A percentile compares a stretch with the other conserved stretches of the same genome.
Evolutionary conservation across 2,329 filamentous ascomycete species (phyloP).

Genomic region (Chaetomium olivaceum): DNA sequence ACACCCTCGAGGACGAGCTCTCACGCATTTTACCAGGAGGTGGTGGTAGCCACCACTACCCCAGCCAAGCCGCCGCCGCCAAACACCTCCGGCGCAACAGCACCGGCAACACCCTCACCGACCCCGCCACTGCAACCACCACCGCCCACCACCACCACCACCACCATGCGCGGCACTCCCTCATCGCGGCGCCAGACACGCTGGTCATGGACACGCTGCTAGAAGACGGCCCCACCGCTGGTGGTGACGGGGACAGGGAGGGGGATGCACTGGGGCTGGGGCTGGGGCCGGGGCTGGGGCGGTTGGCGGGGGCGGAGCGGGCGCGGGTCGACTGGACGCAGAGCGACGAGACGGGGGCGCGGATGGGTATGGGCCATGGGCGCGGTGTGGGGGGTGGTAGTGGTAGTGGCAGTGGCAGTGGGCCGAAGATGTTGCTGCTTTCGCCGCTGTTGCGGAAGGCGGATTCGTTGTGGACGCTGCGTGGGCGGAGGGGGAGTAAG

Average conservation of each 20-base stretch:
- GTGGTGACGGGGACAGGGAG: neutral
- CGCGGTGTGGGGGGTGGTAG: neutral
- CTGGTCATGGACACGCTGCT: constrained; percentile 8
- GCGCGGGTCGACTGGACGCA: constrained; percentile 59
- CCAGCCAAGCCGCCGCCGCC: constrained; percentile 5
- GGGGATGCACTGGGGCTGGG: too few species aligned
- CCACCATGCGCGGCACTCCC: constrained; percentile 24
- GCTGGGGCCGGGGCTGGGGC: neutral
- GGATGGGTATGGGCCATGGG: neutral
- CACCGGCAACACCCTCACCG: constrained; percentile 37
- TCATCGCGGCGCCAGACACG: constrained; percentile 22
- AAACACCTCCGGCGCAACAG: constrained; percentile 40
- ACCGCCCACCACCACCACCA: constrained; percentile 15
- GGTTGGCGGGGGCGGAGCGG: constrained; percentile 14
- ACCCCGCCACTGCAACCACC: constrained; percentile 15
- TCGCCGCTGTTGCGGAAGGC: constrained; percentile 44
- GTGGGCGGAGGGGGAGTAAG: constrained; percentile 41
- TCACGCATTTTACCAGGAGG: constrained; percentile 8
- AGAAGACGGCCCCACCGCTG: constrained; percentile 31
- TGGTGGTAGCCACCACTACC: neutral
- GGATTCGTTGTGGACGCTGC: constrained; percentile 53
- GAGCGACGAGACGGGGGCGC: constrained; percentile 47
- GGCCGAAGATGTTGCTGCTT: constrained; percentile 19
- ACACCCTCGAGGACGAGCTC: constrained; percentile 38
- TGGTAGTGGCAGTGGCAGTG: neutral